These are phyloP conservation scores for Glonium stellatum DNA, from an alignment of 495 filamentous ascomycete species.

Conservation along the genomic window DNA sequence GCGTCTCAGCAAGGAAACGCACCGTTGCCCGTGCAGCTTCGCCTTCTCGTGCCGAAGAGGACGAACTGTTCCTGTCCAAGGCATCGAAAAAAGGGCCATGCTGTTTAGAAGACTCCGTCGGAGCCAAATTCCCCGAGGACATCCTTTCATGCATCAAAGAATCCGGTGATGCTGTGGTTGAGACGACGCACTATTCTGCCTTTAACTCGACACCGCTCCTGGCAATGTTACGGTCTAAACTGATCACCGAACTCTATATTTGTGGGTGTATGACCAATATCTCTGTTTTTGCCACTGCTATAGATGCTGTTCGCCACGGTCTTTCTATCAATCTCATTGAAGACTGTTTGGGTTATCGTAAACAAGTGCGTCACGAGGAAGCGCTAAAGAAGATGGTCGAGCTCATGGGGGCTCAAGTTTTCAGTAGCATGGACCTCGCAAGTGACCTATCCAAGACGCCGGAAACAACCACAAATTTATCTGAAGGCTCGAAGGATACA, in stretches of 20 bases:
- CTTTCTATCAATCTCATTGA: slow-evolving; percentile 77
- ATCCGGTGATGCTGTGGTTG: slow-evolving; percentile 56
- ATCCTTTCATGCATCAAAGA: slow-evolving; percentile 44
- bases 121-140: slow-evolving; percentile 59
- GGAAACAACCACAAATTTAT: background rate
- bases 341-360: slow-evolving; percentile 83
- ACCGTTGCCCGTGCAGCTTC: slow-evolving; percentile 10
- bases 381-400: slow-evolving; percentile 70
- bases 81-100: slow-evolving; percentile 39
- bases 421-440: slow-evolving; percentile 51
- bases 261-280: slow-evolving; percentile 86
- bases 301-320: slow-evolving; percentile 83
- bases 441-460: background rate
- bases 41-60: slow-evolving; percentile 33
- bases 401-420: slow-evolving; percentile 63
- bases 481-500: slow-evolving; percentile 6
- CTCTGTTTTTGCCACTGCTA: slow-evolving; percentile 84
- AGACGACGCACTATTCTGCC: slow-evolving; percentile 84
- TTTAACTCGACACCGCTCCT: slow-evolving; percentile 69
- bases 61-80: slow-evolving; percentile 52
- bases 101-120: slow-evolving; percentile 56
- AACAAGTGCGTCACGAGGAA: slow-evolving; percentile 61
- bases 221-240: slow-evolving; percentile 59
- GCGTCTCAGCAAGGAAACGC: slow-evolving; percentile 18
- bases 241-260: slow-evolving; percentile 87